Percentiles rank a stretch among this genome's conserved stretches.
phyloP scores from a whole-genome alignment of 140 eudicot genomes.

The Ambrosia hybrid region DNA sequence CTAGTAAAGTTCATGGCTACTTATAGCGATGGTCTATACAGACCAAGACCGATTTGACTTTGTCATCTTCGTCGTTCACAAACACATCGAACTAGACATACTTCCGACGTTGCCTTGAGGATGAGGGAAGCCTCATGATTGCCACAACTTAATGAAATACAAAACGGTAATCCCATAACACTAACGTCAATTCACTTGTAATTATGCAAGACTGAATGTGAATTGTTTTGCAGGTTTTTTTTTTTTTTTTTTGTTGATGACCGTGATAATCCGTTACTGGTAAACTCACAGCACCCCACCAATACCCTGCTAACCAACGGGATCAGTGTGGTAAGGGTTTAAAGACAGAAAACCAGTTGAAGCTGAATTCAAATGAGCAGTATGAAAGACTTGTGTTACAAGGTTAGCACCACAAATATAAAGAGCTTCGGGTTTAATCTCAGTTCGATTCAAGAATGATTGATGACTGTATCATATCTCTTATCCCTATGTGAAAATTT shows the following conservation, averaged over 20 bases:
- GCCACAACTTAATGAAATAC: not conserved
- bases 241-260: too few species aligned
- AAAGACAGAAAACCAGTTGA: not conserved
- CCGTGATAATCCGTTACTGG: too few species aligned
- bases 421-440: slow-evolving; percentile 54
- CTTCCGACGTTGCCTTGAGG: not conserved
- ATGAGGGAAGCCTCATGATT: not conserved
- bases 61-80: slow-evolving; percentile 4
- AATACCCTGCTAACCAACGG: not conserved
- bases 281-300: not conserved
- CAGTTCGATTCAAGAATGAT: slow-evolving; percentile 80
- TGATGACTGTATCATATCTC: slow-evolving; percentile 58
- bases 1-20: not conserved
- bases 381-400: slow-evolving; percentile 67
- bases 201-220: too few species aligned
- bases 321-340: not conserved
- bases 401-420: slow-evolving; percentile 49
- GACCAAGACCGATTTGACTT: not conserved
- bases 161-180: not conserved
- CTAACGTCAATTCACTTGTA: too few species aligned
- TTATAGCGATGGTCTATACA: too few species aligned
- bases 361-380: slow-evolving; percentile 21
- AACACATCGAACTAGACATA: slow-evolving; percentile 8
- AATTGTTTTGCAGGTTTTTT: too few species aligned
- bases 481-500: slow-evolving; percentile 24